Evolutionary conservation across 495 filamentous ascomycete genomes (phyloP).

Genomic region (Neurospora sp.): DNA sequence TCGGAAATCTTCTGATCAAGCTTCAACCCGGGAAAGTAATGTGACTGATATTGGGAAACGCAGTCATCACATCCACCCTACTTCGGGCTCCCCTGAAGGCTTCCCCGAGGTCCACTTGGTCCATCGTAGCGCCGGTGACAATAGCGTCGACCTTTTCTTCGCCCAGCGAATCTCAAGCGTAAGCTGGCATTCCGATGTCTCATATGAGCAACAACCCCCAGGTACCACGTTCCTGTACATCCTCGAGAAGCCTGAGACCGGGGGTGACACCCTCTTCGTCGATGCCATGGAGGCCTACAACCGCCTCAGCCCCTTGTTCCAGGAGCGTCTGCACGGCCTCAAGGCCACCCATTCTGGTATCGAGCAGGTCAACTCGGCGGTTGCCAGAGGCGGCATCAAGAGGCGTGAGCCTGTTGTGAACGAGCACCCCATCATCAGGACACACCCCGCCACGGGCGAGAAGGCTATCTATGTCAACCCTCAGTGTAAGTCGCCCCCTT

Average conservation of each 20-base stretch:
- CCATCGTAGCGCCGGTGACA: slow-evolving; percentile 58
- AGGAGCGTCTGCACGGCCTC: slow-evolving; percentile 65
- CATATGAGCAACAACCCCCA: slow-evolving; percentile 75
- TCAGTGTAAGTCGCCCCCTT: slow-evolving; percentile 55
- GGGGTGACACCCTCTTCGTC: slow-evolving; percentile 71
- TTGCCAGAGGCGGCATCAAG: slow-evolving; percentile 47
- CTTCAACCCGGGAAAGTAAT: neutral
- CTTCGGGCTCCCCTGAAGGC: slow-evolving; percentile 58
- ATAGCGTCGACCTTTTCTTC: slow-evolving; percentile 47
- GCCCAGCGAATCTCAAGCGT: slow-evolving; percentile 37
- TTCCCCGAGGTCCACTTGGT: slow-evolving; percentile 72
- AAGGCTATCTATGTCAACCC: slow-evolving; percentile 82
- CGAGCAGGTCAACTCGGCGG: slow-evolving; percentile 56
- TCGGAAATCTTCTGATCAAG: neutral
- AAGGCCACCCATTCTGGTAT: slow-evolving; percentile 63
- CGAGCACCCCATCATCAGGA: slow-evolving; percentile 69
- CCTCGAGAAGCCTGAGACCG: slow-evolving; percentile 63
- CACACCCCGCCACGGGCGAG: slow-evolving; percentile 73
- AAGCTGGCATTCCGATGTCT: slow-evolving; percentile 75
- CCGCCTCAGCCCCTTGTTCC: slow-evolving; percentile 60
- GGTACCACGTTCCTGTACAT: slow-evolving; percentile 76
- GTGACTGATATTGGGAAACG: neutral
- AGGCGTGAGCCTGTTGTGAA: slow-evolving; percentile 60
- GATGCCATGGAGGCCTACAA: slow-evolving; percentile 68
- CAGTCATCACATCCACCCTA: slow-evolving; percentile 69